Conservation (phyloP, 2,329 filamentous ascomycete species). For the Trichophyton schoenleinii region DNA sequence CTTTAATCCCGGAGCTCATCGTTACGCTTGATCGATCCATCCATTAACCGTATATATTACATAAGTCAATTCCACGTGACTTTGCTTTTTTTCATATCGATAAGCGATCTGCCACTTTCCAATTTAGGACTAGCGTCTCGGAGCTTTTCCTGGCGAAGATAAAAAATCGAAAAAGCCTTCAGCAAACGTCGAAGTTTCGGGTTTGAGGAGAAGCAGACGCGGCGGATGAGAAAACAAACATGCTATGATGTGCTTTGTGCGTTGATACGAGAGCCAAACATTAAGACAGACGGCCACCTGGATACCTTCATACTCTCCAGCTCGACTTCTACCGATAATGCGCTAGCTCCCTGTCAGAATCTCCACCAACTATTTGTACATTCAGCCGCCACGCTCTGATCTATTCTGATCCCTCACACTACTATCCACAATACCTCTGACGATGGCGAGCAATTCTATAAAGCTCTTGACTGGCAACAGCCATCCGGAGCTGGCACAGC, state of each 20-base stretch:
- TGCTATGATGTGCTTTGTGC: neutral
- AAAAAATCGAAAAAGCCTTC: slow-evolving; percentile 1
- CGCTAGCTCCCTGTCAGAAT: neutral
- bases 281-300: neutral
- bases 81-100: neutral
- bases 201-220: neutral
- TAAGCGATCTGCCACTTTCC: neutral
- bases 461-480: slow-evolving; percentile 65
- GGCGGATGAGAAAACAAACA: neutral
- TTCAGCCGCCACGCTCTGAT: neutral
- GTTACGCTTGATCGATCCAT: neutral
- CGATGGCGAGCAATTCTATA: slow-evolving; percentile 62
- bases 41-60: neutral
- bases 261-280: neutral
- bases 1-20: neutral
- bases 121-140: neutral
- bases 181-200: neutral
- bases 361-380: neutral
- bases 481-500: slow-evolving; percentile 57
- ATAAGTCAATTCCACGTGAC: neutral
- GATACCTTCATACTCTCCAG: neutral
- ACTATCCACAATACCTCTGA: neutral
- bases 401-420: neutral
- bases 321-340: neutral
- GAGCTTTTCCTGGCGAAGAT: neutral